Conservation (phyloP, 192 early-diverging fungal species). For the Coemansia sp. region DNA sequence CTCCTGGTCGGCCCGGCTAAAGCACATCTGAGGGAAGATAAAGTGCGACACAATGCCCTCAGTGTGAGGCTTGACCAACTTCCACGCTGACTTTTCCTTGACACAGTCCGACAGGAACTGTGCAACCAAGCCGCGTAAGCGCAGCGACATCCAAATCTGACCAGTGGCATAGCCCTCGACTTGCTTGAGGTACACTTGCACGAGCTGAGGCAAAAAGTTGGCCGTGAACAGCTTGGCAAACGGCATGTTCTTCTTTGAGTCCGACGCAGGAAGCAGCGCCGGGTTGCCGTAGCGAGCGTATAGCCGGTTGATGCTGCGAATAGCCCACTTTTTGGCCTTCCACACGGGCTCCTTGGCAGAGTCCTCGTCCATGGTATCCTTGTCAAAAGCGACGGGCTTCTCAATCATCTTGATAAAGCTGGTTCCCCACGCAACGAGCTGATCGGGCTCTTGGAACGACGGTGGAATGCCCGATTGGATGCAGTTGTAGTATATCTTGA, state of each 20-base stretch:
- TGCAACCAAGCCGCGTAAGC: conserved; percentile 69
- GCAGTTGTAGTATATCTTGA: conserved; percentile 79
- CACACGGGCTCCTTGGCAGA: conserved; percentile 82
- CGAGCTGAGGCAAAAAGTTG: conserved; percentile 89
- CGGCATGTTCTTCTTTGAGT: conserved; percentile 49
- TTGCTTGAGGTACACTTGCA: conserved; percentile 82
- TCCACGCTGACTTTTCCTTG: conserved; percentile 89
- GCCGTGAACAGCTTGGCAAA: conserved; percentile 86
- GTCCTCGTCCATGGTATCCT: conserved; percentile 64
- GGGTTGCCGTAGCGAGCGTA: conserved; percentile 78
- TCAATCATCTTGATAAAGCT: conserved; percentile 80
- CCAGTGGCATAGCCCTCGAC: conserved; percentile 74
- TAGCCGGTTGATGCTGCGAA: conserved; percentile 82
- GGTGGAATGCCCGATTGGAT: conserved; percentile 61
- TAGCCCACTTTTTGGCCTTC: conserved; percentile 97
- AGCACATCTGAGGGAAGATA: conserved; percentile 93
- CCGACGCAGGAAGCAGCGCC: conserved; percentile 58
- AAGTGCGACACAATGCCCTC: conserved; percentile 82
- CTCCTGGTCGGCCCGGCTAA: conserved; percentile 79
- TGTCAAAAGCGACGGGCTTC: conserved; percentile 64
- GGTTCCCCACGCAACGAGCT: conserved; percentile 87
- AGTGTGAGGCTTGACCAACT: conserved; percentile 82
- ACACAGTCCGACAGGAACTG: conserved; percentile 83
- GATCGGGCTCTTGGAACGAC: conserved; percentile 65
- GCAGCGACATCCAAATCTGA: conserved; percentile 72